phyloP scores from a whole-genome alignment of 129 eudicot species.

The Centrapalus pauciflorus region DNA sequence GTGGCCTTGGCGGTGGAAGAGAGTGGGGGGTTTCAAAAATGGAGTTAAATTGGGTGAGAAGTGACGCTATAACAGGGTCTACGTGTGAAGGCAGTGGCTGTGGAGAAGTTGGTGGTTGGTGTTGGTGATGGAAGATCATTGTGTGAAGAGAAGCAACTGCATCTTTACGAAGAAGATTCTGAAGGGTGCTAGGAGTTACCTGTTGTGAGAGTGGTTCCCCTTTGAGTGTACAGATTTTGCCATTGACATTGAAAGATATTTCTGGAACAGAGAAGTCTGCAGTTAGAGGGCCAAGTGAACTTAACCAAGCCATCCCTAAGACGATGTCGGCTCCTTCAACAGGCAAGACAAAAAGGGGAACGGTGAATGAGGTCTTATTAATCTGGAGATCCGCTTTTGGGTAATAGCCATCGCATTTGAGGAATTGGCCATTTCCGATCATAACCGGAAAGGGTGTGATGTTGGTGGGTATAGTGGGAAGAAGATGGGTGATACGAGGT shows the following conservation, averaged over 20 bases:
- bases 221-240: neutral
- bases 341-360: neutral
- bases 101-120: no score
- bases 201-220: neutral
- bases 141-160: no score
- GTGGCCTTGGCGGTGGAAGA: no score
- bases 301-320: neutral
- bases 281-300: neutral
- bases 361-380: neutral
- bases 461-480: neutral
- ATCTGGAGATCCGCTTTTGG: neutral
- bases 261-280: neutral
- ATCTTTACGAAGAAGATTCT: no score
- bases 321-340: neutral
- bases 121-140: no score
- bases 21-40: no score
- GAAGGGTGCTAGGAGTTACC: no score
- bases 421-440: neutral
- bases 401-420: neutral
- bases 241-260: neutral
- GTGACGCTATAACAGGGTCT: no score
- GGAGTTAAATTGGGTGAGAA: no score
- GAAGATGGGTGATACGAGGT: neutral
- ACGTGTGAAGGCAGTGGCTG: no score
- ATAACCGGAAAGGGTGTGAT: neutral